A percentile compares a stretch with the other conserved stretches of the same genome.
phyloP scores from a whole-genome alignment of 2,329 filamentous ascomycete genomes.

The Colletotrichum liaoningense region DNA sequence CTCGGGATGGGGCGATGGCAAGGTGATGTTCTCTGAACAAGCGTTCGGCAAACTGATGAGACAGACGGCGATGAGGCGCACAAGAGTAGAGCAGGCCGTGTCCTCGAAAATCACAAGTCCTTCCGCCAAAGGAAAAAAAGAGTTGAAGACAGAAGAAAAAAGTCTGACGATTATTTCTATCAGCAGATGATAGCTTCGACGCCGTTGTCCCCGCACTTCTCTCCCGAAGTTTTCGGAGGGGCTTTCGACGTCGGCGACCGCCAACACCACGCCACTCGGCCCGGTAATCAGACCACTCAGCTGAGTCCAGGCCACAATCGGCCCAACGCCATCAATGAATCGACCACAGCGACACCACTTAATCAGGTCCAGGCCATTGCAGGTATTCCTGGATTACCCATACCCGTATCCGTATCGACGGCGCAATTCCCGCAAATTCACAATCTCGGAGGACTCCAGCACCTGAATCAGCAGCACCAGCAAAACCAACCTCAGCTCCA shows the following conservation, averaged over 20 bases:
- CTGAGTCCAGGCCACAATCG: constrained; percentile 17
- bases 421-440: neutral
- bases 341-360: neutral
- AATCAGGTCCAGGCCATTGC: neutral
- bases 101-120: neutral
- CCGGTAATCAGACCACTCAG: constrained; percentile 31
- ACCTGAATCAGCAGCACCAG: constrained; percentile 6
- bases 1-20: constrained; percentile 14
- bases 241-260: constrained; percentile 25
- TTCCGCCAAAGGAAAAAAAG: neutral
- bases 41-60: constrained; percentile 2
- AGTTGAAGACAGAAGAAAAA: neutral
- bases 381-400: constrained; percentile 7
- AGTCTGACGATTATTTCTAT: constrained; percentile 33
- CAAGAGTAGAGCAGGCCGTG: neutral
- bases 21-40: constrained; percentile 6
- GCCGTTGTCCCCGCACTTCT: constrained; percentile 31
- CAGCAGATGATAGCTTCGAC: constrained; percentile 35
- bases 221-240: constrained; percentile 26
- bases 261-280: constrained; percentile 32
- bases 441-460: neutral
- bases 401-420: constrained; percentile 4
- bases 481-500: constrained; percentile 1
- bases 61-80: constrained; percentile 8
- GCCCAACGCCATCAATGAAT: constrained; percentile 12